These are phyloP conservation scores for Tilletia caries DNA, from an alignment of 1,284 basidiomycete genomes.

Conservation along the genomic window DNA sequence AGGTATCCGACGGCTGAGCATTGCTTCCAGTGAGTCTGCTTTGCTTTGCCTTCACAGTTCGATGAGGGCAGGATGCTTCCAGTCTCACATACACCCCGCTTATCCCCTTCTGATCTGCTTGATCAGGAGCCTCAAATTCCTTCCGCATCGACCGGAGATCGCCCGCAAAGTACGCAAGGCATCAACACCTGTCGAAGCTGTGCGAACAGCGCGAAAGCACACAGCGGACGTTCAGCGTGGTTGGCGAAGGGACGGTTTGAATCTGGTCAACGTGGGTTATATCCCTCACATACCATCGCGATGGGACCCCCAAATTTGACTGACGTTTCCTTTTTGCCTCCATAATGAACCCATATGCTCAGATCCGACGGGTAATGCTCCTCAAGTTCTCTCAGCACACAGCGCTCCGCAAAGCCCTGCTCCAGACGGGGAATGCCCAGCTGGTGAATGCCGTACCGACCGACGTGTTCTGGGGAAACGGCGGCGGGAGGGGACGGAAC, in stretches of 20 bases:
- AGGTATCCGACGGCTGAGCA: conserved; percentile 32
- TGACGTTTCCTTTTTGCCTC: no score
- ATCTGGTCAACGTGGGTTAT: conserved; percentile 33
- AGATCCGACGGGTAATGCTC: conserved; percentile 20
- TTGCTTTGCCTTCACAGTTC: no score
- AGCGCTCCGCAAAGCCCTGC: conserved; percentile 23
- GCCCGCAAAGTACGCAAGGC: conserved; percentile 38
- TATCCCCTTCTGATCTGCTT: not conserved
- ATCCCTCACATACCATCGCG: not conserved
- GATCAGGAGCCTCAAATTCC: conserved; percentile 10
- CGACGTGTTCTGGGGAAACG: conserved; percentile 44
- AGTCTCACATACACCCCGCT: not conserved
- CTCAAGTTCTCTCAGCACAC: conserved; percentile 38
- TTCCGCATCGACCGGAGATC: conserved; percentile 33
- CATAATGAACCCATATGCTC: no score
- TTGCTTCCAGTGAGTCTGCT: conserved; percentile 17
- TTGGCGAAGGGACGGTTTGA: conserved; percentile 36
- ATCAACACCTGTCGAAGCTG: conserved; percentile 30
- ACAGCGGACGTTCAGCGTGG: conserved; percentile 27
- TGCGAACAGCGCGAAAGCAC: conserved; percentile 30
- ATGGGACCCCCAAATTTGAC: no score
- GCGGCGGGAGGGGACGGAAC: conserved; percentile 29
- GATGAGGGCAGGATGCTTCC: no score
- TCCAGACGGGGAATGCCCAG: conserved; percentile 33
- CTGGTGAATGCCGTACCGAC: conserved; percentile 35